A percentile compares a stretch with the other conserved stretches of the same genome.
phyloP scores from a whole-genome alignment of 1,284 basidiomycete species.

The Ganoderma boninense region DNA sequence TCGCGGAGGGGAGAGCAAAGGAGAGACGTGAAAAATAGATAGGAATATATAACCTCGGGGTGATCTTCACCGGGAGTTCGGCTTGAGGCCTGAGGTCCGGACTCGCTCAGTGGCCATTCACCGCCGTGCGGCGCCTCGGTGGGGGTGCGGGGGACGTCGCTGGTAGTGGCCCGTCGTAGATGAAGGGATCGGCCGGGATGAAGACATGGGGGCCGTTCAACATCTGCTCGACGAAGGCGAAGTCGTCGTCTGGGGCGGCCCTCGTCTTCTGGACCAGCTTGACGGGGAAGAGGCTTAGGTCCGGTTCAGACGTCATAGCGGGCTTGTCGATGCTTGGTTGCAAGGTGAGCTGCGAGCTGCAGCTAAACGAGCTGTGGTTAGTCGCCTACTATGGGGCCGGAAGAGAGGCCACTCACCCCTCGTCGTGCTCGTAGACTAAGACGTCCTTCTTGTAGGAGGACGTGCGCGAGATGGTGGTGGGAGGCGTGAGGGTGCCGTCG shows the following conservation, averaged over 20 bases:
- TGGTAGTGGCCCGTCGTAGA: background rate
- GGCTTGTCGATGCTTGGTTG: background rate
- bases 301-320: background rate
- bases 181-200: slow-evolving; percentile 3
- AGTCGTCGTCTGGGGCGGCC: background rate
- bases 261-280: background rate
- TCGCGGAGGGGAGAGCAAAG: background rate
- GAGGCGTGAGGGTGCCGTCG: background rate
- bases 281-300: background rate
- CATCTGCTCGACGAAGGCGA: slow-evolving; percentile 5
- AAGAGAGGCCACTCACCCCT: background rate
- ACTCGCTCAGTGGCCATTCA: background rate
- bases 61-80: background rate
- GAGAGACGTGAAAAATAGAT: slow-evolving; percentile 1
- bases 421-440: background rate
- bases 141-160: background rate
- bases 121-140: background rate
- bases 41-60: slow-evolving; percentile 12
- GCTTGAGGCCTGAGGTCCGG: background rate
- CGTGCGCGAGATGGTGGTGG: background rate
- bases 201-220: slow-evolving; percentile 8
- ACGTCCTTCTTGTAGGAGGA: background rate
- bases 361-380: background rate
- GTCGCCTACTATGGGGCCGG: background rate
- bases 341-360: background rate